These are phyloP conservation scores for Colletotrichum incanum DNA, from an alignment of 2,329 filamentous ascomycete genomes.

Conservation along the genomic window DNA sequence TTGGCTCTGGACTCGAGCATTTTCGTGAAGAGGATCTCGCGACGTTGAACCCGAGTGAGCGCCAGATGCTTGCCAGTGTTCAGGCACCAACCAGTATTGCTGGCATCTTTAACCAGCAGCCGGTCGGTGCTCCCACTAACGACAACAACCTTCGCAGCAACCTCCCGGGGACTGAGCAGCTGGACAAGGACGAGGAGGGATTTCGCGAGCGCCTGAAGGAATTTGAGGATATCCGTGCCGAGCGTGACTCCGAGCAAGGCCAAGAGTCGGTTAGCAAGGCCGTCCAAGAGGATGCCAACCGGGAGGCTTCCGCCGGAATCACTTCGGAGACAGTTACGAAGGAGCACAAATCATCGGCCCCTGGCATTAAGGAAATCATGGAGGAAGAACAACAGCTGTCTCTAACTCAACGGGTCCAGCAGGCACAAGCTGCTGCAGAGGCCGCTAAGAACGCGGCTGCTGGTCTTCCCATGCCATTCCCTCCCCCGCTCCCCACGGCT, in stretches of 20 bases:
- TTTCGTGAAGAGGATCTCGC: conserved; percentile 83
- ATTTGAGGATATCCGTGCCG: conserved; percentile 84
- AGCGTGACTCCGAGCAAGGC: conserved; percentile 73
- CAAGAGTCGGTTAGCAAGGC: conserved; percentile 48
- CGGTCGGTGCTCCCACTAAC: conserved; percentile 55
- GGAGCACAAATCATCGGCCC: conserved; percentile 36
- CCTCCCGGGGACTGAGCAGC: conserved; percentile 66
- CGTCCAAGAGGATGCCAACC: conserved; percentile 44
- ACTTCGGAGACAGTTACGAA: conserved; percentile 37
- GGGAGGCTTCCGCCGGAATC: conserved; percentile 23
- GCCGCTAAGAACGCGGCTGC: conserved; percentile 65
- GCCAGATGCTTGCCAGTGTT: conserved; percentile 66
- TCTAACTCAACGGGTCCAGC: conserved; percentile 87
- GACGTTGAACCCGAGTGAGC: conserved; percentile 71
- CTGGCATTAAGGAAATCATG: conserved; percentile 44
- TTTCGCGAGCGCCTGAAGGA: conserved; percentile 84
- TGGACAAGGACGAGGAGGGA: conserved; percentile 70
- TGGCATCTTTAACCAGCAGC: conserved; percentile 52
- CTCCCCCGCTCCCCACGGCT: conserved; percentile 79
- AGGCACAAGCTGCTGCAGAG: conserved; percentile 71
- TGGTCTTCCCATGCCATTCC: conserved; percentile 84
- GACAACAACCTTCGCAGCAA: conserved; percentile 60
- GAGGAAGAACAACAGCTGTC: conserved; percentile 65
- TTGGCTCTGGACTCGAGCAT: conserved; percentile 59
- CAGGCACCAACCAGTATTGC: conserved; percentile 50